Evolutionary conservation across 2,329 filamentous ascomycete genomes (phyloP).

Genomic region (Penicillium carneum): DNA sequence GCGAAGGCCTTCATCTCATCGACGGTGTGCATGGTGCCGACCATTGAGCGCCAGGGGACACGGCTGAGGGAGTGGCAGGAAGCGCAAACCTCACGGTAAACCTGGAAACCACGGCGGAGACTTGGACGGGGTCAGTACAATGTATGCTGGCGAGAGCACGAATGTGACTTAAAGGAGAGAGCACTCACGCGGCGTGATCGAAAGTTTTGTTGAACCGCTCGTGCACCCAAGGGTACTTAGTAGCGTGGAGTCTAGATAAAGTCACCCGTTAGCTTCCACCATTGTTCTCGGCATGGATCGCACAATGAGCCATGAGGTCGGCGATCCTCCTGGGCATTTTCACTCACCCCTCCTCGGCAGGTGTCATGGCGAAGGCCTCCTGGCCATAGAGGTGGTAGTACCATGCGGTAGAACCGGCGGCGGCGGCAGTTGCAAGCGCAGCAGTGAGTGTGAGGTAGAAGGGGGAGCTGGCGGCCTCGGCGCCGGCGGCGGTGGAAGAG

Average conservation of each 20-base stretch:
- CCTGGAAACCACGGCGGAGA: conserved; percentile 98
- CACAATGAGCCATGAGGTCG: conserved; percentile 34
- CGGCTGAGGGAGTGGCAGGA: conserved; percentile 96
- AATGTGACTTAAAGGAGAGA: conserved; percentile 19
- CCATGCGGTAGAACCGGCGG: conserved; percentile 90
- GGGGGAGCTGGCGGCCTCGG: conserved; percentile 75
- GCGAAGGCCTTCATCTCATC: conserved; percentile 97
- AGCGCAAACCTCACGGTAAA: conserved; percentile 97
- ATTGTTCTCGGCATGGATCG: conserved; percentile 29
- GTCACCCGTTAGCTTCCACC: conserved; percentile 36
- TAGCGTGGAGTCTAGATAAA: conserved; percentile 78
- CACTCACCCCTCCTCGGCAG: conserved; percentile 96
- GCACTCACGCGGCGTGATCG: conserved; percentile 89
- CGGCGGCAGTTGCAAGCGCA: conserved; percentile 82
- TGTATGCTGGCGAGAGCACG: conserved; percentile 3
- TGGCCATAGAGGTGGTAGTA: conserved; percentile 96
- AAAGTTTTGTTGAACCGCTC: conserved; percentile 91
- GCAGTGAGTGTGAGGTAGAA: conserved; percentile 86
- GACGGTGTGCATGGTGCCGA: conserved; percentile 90
- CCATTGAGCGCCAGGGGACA: conserved; percentile 89
- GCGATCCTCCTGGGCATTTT: conserved; percentile 25
- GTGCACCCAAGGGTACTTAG: conserved; percentile 95
- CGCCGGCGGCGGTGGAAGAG: conserved; percentile 73
- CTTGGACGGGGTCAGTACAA: conserved; percentile 56
- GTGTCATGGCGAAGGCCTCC: conserved; percentile 85